Evolutionary conservation across 2,329 filamentous ascomycete species (phyloP), one percentile per base, ranked within the genome.

Genomic region (Hymenotorrendiella dingleyae): DNA sequence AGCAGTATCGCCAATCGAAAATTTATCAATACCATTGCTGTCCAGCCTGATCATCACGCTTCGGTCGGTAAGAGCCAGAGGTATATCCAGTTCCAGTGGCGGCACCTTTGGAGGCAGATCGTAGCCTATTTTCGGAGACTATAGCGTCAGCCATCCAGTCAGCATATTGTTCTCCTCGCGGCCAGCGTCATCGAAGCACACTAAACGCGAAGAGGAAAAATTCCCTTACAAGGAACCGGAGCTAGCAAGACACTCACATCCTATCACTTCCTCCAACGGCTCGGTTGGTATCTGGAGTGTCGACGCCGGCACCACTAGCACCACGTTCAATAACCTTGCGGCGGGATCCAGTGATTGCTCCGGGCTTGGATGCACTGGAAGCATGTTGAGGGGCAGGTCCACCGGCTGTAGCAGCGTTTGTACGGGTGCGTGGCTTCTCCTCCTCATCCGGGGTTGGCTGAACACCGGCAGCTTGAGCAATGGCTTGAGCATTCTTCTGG

Each of bases 401-500:
- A 58, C 76, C 80, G 58, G 76, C 77, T 47, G 80, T 78, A 54
- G 82, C 79, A 59, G 76, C 76, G 53, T 73, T 77, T 57, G 80
- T 78, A 61, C 81, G 80, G 59, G 75, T 76, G 63, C 81, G 80
- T 56, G 76, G 73, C 70, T 90, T 87, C 61, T 93, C 86, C 14
- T 89, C 84, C 29, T 81, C 80, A 54, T 89, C 84, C 55, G 77
- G 79, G 66, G 77, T 73, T 46, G 69, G 70, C 61, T 79, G 72
- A 58, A 77, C 74, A 55, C 76, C 82, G 54, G 81, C 82, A 55
- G 81, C 82, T 67, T 91, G 84, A 56, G 87, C 86, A 66, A 94
- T 94, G 62, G 89, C 89, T 71, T 94, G 87, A 42, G 90, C 90
- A 60, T 96, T 97, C 83, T 96, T 96, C 79, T 96, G 90, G 76